Evolutionary conservation across 1,284 basidiomycete species (phyloP), one percentile per base, ranked within the genome.

Genomic region (Quambalaria eucalypti): DNA sequence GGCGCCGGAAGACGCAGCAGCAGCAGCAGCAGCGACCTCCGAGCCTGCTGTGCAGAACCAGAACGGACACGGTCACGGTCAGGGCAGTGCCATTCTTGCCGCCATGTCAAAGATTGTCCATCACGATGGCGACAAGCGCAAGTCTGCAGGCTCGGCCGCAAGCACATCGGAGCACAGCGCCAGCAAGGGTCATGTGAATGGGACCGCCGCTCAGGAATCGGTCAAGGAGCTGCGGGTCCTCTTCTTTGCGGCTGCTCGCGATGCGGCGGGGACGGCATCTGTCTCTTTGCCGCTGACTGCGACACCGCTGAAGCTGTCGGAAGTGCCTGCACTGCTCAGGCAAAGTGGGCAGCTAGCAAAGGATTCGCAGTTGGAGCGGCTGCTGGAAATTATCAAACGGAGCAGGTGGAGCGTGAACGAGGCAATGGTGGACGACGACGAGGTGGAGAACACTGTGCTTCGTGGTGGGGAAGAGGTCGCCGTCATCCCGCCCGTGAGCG

Each of bases 231-330:
- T 56, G 1, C 52, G 55, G 4, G 40, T 88, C 16, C 83, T 88
- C 56, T 87, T 87, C 76, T 89, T 88, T 71, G 86, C 87, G 9
- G 84, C 83, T 42, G 85, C 87, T 4, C 85, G 84, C 12, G 87
- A 86, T 2, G 80, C 83, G 9, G 82, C 82, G 14, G 81, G 83
- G 9, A 77, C 81, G 50, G 80, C 80, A 7, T 78, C 78, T 51
- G 82, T 87, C 58, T 54, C 57, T 25, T 49, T 84, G 64, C 50
- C 65, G 1, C 78, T 87, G n/a, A 66, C 78, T 1, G 58, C 79
- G 4, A 19, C 52, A 48, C 50, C 64, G 7, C 80, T 85, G 62
- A 78, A 76, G 3, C 79, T 87, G 21, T 78, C 80, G 12, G 77
- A 78, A 2, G 79, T 87, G n/a, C 69, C 77, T n/a, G 68, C 73